These are phyloP conservation scores for Hypoxylon sp. DNA, from an alignment of 2,329 filamentous ascomycete species.

Conservation along the genomic window DNA sequence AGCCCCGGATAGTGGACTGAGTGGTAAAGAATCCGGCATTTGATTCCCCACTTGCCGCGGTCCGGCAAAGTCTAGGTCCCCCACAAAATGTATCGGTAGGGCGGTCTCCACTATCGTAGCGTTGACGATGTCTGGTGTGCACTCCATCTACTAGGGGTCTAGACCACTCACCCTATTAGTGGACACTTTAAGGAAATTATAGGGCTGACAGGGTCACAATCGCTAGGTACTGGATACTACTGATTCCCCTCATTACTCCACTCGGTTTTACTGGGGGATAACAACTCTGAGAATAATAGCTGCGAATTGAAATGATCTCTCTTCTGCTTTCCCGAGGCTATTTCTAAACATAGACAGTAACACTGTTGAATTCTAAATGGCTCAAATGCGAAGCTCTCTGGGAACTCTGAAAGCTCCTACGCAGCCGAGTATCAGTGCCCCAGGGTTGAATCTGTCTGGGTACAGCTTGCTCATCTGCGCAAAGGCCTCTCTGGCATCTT, in stretches of 20 bases:
- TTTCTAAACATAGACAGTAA: background rate
- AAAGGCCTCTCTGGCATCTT: background rate
- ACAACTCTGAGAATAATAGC: too few relatives aligned
- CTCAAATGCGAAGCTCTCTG: conserved; percentile 8
- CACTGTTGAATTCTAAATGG: background rate
- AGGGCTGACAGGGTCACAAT: too few relatives aligned
- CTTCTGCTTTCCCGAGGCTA: background rate
- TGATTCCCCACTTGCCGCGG: background rate
- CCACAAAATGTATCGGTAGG: background rate
- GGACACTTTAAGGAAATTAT: too few relatives aligned
- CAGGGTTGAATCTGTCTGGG: conserved; percentile 7
- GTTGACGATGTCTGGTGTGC: too few relatives aligned
- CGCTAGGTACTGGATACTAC: too few relatives aligned
- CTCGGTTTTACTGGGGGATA: too few relatives aligned
- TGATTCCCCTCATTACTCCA: background rate
- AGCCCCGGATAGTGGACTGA: too few relatives aligned
- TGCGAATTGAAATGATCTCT: background rate
- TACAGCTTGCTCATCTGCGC: conserved; percentile 3
- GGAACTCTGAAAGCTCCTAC: conserved; percentile 2
- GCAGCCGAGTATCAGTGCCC: background rate
- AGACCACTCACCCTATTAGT: too few relatives aligned
- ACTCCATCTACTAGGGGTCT: too few relatives aligned
- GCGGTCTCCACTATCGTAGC: background rate
- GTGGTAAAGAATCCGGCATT: background rate
- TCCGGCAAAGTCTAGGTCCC: background rate